These are phyloP conservation scores for Saccharomyces hybrid DNA, from an alignment of 1,139 yeast genomes.

Conservation along the genomic window DNA sequence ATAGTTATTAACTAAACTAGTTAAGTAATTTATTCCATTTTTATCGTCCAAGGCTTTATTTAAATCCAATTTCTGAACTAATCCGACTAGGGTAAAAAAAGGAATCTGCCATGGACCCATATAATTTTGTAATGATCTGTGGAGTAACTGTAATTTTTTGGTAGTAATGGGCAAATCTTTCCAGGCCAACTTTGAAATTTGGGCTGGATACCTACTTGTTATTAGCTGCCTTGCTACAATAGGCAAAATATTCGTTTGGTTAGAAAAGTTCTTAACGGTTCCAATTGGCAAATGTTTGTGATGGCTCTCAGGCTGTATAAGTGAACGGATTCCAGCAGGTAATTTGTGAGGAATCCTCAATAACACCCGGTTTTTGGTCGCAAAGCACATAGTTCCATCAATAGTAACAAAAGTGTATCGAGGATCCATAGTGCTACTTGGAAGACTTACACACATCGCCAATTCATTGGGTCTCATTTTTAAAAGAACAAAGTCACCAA, in stretches of 20 bases:
- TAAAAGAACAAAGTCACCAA: slow-evolving; percentile 42
- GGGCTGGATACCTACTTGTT: slow-evolving; percentile 23
- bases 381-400: slow-evolving; percentile 49
- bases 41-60: slow-evolving; percentile 5
- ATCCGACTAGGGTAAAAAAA: slow-evolving; percentile 40
- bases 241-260: slow-evolving; percentile 21
- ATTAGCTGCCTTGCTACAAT: slow-evolving; percentile 25
- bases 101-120: slow-evolving; percentile 45
- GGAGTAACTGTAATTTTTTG: slow-evolving; percentile 45
- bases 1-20: slow-evolving; percentile 1
- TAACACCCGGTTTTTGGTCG: slow-evolving; percentile 39
- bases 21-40: slow-evolving; percentile 6
- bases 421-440: slow-evolving; percentile 36
- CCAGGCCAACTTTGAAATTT: slow-evolving; percentile 32
- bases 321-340: slow-evolving; percentile 8
- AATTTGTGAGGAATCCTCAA: slow-evolving; percentile 43
- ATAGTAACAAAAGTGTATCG: slow-evolving; percentile 48
- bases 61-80: slow-evolving; percentile 29
- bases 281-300: slow-evolving; percentile 25
- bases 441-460: slow-evolving; percentile 40
- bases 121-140: slow-evolving; percentile 44
- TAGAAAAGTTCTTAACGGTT: slow-evolving; percentile 24
- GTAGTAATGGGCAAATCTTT: slow-evolving; percentile 31
- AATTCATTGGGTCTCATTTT: slow-evolving; percentile 33
- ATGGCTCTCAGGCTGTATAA: slow-evolving; percentile 29